Conservation (phyloP, 306 rosid genomes). For the Ammopiptanthus mongolicus region DNA sequence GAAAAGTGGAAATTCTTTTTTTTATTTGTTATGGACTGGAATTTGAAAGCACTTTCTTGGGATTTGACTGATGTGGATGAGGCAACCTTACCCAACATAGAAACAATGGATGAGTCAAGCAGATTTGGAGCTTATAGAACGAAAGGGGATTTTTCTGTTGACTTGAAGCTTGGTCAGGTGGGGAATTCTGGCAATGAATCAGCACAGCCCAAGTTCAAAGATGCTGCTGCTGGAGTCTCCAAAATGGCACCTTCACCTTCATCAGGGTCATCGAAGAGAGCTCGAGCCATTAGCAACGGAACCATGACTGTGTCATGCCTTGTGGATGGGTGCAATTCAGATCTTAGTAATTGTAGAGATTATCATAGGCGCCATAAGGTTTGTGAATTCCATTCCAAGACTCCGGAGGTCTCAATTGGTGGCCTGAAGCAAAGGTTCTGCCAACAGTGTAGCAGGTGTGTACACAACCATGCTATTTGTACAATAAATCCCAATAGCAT, state of each 20-base stretch:
- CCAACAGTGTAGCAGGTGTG: conserved; percentile 98
- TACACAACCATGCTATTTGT: not conserved
- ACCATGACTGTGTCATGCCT: conserved; percentile 64
- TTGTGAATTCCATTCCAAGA: conserved; percentile 88
- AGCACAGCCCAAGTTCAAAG: conserved; percentile 37
- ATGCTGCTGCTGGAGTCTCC: conserved; percentile 36
- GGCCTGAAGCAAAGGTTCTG: conserved; percentile 93
- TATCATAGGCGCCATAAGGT: conserved; percentile 97
- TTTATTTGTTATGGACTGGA: conserved; percentile 75
- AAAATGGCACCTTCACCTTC: conserved; percentile 47
- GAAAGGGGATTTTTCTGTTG: conserved; percentile 70
- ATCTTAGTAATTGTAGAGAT: conserved; percentile 79
- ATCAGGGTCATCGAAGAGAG: conserved; percentile 76
- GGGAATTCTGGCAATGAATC: conserved; percentile 40
- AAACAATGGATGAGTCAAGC: conserved; percentile 47
- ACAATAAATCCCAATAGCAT: no score
- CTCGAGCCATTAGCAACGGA: conserved; percentile 56
- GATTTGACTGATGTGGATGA: conserved; percentile 69
- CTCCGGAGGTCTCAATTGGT: conserved; percentile 71
- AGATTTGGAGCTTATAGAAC: conserved; percentile 44
- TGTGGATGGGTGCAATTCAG: conserved; percentile 85
- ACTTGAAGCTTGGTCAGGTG: conserved; percentile 87
- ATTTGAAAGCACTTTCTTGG: conserved; percentile 70
- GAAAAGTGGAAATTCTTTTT: conserved; percentile 6
- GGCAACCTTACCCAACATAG: conserved; percentile 48